Percentiles rank a stretch among this genome's conserved stretches.
Conservation (phyloP, 768 basidiomycete species). For the Leccinum pellstonianum region DNA sequence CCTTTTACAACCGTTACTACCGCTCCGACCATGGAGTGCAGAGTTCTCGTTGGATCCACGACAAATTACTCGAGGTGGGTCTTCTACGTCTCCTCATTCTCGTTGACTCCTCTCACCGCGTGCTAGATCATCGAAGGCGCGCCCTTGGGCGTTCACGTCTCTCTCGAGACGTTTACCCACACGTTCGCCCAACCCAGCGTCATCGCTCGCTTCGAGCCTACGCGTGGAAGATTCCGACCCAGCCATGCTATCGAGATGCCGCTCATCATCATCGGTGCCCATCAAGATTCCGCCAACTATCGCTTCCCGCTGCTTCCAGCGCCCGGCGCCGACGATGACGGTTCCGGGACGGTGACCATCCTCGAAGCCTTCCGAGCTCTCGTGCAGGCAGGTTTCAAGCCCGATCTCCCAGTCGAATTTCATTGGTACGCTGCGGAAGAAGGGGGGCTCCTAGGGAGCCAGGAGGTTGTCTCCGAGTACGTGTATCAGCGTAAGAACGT, state of each 20-base stretch:
- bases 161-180: constrained; percentile 24
- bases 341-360: constrained; percentile 71
- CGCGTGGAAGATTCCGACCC: constrained; percentile 1
- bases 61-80: constrained; percentile 16
- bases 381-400: constrained; percentile 66
- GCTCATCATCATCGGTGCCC: constrained; percentile 41
- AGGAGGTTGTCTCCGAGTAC: constrained; percentile 53
- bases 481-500: constrained; percentile 44
- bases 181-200: constrained; percentile 22
- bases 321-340: constrained; percentile 52
- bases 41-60: constrained; percentile 41
- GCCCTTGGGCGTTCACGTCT: constrained; percentile 16
- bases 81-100: background rate
- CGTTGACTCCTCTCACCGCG: background rate
- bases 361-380: constrained; percentile 74
- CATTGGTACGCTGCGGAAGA: constrained; percentile 86
- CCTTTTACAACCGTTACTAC: constrained; percentile 36
- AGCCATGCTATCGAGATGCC: constrained; percentile 19
- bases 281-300: constrained; percentile 45
- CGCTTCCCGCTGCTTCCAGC: constrained; percentile 41
- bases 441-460: constrained; percentile 28
- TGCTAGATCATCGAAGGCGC: constrained; percentile 14
- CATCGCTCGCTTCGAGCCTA: constrained; percentile 29
- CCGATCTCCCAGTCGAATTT: constrained; percentile 68
- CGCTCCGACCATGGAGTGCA: constrained; percentile 36